phyloP scores from a whole-genome alignment of 2,329 filamentous ascomycete genomes.

The Didymella segeticola region DNA sequence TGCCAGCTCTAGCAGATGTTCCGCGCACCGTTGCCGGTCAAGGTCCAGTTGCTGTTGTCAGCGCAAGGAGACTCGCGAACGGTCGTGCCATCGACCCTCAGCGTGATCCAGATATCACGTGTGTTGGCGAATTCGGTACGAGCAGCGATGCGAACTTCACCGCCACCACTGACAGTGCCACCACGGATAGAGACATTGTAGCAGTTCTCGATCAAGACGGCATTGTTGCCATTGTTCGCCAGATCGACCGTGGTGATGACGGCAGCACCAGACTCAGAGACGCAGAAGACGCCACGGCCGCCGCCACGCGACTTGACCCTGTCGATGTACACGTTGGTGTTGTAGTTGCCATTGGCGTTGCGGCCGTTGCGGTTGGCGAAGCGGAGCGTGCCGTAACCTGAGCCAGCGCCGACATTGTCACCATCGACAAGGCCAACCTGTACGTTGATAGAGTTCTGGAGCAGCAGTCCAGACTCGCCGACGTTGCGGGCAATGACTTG shows the following conservation, averaged over 20 bases:
- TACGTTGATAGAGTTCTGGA: slow-evolving; percentile 62
- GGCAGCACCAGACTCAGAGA: slow-evolving; percentile 62
- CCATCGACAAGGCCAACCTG: slow-evolving; percentile 63
- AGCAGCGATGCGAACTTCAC: slow-evolving; percentile 62
- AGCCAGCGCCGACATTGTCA: slow-evolving; percentile 60
- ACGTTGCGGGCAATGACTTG: slow-evolving; percentile 61
- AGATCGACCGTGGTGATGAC: slow-evolving; percentile 60
- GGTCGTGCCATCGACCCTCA: slow-evolving; percentile 58
- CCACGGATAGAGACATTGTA: slow-evolving; percentile 61
- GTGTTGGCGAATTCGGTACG: slow-evolving; percentile 63
- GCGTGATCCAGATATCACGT: slow-evolving; percentile 58
- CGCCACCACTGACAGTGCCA: slow-evolving; percentile 62
- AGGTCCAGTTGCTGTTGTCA: slow-evolving; percentile 58
- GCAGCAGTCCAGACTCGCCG: slow-evolving; percentile 63
- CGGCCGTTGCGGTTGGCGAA: slow-evolving; percentile 65
- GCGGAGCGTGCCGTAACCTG: slow-evolving; percentile 63
- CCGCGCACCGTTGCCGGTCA: slow-evolving; percentile 54
- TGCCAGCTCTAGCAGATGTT: slow-evolving; percentile 34
- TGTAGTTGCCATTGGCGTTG: slow-evolving; percentile 57
- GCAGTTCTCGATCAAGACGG: slow-evolving; percentile 66
- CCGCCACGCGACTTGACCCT: slow-evolving; percentile 63
- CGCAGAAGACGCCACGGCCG: slow-evolving; percentile 65
- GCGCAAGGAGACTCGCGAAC: slow-evolving; percentile 63
- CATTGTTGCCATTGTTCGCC: slow-evolving; percentile 62
- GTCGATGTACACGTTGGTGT: slow-evolving; percentile 61